Conservation (phyloP, 345 rosid species). For the Lepidium aucheri region DNA sequence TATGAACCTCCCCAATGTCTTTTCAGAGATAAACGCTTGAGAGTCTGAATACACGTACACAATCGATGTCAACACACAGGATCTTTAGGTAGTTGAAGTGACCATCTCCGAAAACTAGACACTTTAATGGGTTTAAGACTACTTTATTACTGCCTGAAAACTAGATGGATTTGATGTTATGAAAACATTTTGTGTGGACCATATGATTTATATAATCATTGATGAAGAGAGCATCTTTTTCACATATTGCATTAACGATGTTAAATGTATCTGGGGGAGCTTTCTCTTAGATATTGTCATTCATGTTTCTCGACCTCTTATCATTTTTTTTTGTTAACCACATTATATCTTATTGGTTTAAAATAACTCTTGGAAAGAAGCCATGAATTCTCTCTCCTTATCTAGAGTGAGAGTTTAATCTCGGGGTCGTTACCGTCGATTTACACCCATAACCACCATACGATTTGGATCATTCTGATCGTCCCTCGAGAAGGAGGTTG, state of each 20-base stretch:
- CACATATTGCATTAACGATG: slow-evolving; percentile 19
- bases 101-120: not conserved
- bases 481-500: too few species aligned
- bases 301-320: slow-evolving; percentile 16
- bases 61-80: not conserved
- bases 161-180: not conserved
- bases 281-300: slow-evolving; percentile 12
- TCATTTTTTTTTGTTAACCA: not conserved
- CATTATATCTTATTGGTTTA: not conserved
- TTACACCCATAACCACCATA: too few species aligned
- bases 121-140: not conserved
- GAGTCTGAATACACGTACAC: not conserved
- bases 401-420: too few species aligned
- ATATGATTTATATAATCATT: not conserved
- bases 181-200: slow-evolving; percentile 1
- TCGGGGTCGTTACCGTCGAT: too few species aligned
- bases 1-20: not conserved
- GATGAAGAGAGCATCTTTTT: slow-evolving; percentile 18
- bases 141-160: not conserved
- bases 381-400: too few species aligned
- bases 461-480: too few species aligned
- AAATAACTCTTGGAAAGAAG: not conserved
- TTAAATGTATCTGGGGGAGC: slow-evolving; percentile 7
- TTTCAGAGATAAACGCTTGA: not conserved
- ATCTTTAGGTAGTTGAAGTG: not conserved